Base-by-base conservation (phyloP, 371 early-diverging fungal genomes). In the Coemansia sp. region DNA sequence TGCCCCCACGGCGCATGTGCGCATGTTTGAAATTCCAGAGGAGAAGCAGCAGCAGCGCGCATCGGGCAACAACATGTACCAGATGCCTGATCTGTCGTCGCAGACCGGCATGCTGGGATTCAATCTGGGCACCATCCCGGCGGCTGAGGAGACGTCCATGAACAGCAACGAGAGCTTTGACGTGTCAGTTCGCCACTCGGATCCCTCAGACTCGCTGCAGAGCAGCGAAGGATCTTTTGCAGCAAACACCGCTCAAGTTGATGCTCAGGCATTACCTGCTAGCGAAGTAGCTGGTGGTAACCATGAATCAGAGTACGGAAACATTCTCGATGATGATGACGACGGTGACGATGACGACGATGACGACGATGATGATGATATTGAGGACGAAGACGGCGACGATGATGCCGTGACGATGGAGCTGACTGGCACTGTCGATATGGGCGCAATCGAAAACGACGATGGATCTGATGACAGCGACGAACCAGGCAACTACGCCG, bases 321-420 rank as follows among this genome's bases (percentile, higher is more conserved):
- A 63, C 32, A 53, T 63, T 42, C 54, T 63, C 16, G 67, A 51
- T 44, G 44, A 44, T 2, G 44, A 44, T n/a, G 44, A 44, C 38
- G 49, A 66, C 1, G 68, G 46, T n/a, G 60, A 55, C 11, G 64
- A 60, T 37, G 55, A 66, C 3, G 67, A 51, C 24, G 60, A 56
- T 29, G 64, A 60, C 31, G 61, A 64, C 12, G 60, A 59, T n/a
- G 70, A 70, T 33, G 59, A 57, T 4, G 64, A 64, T 11, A 11
- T 60, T 6, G 63, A 67, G 2, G 64, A 63, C 7, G 40, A 55
- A 6, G 64, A 67, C 16, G 62, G 49, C 18, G 72, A 67, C 14
- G 72, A 72, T n/a, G 72, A 67, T 37, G 64, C 74, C 3, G 64
- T 69, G 18, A 72, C 74, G 5, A 72, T 72, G 74, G 74, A 72